Conservation (phyloP, 2,329 filamentous ascomycete genomes). For the Fusarium decemcellulare region DNA sequence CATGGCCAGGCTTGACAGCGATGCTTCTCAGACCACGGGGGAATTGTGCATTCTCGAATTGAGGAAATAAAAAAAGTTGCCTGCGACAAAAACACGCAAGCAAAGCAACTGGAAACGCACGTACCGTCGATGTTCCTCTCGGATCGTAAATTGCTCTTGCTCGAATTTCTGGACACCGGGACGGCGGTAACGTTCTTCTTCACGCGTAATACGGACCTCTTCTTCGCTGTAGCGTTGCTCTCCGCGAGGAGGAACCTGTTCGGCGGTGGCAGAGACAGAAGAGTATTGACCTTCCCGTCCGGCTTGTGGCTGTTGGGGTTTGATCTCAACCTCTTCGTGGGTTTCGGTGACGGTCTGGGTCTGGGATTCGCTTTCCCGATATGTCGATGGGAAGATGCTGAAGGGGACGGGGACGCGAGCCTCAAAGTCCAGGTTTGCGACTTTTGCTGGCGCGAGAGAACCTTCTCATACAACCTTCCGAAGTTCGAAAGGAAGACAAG, state of each 20-base stretch:
- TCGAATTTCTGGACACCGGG: conserved; percentile 68
- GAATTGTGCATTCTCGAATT: conserved; percentile 1
- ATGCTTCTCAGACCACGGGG: conserved; percentile 8
- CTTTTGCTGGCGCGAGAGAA: conserved; percentile 77
- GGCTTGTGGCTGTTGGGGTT: conserved; percentile 82
- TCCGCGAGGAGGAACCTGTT: conserved; percentile 72
- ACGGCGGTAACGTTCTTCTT: conserved; percentile 83
- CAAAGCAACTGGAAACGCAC: conserved; percentile 48
- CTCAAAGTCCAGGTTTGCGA: conserved; percentile 99
- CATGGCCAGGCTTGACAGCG: background rate
- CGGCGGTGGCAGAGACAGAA: conserved; percentile 75
- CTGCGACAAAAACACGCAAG: no score
- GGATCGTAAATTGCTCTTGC: conserved; percentile 51
- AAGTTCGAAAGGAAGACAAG: conserved; percentile 78
- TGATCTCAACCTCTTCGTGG: conserved; percentile 92
- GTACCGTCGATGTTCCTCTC: conserved; percentile 67
- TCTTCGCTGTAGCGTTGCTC: conserved; percentile 80
- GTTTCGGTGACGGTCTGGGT: conserved; percentile 72
- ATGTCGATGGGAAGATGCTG: conserved; percentile 99
- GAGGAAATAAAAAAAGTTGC: background rate
- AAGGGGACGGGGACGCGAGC: conserved; percentile 98
- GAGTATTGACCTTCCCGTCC: conserved; percentile 98
- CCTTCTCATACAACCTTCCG: conserved; percentile 76
- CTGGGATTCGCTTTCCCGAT: conserved; percentile 73
- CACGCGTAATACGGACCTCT: conserved; percentile 85